These are phyloP conservation scores for Nematodospora anomalae DNA, from an alignment of 1,139 yeast species.

Conservation along the genomic window DNA sequence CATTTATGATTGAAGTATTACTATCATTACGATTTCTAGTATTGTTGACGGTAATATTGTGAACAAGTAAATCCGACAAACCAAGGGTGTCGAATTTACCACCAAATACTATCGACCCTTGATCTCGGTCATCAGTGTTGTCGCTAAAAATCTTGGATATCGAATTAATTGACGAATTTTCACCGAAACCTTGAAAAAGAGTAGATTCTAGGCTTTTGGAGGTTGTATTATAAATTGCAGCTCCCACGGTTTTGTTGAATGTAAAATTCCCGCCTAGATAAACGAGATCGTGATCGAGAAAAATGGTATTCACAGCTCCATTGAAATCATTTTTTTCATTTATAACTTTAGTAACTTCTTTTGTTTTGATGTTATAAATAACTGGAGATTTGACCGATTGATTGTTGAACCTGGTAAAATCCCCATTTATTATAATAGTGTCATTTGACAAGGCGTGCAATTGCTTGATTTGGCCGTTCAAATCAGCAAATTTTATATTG, in stretches of 20 bases:
- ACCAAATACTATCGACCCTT: constrained; percentile 67
- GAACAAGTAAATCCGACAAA: constrained; percentile 43
- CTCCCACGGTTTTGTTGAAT: constrained; percentile 58
- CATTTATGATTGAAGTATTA: constrained; percentile 43
- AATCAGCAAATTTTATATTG: constrained; percentile 29
- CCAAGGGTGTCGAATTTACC: constrained; percentile 73
- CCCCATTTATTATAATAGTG: constrained; percentile 47
- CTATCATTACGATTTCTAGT: constrained; percentile 28
- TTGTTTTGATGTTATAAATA: constrained; percentile 50
- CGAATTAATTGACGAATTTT: constrained; percentile 60
- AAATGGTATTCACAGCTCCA: constrained; percentile 57
- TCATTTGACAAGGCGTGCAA: constrained; percentile 27
- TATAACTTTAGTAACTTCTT: constrained; percentile 41
- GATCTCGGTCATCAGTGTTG: constrained; percentile 20
- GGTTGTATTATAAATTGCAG: constrained; percentile 62
- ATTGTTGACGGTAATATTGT: constrained; percentile 27
- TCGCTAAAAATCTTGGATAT: constrained; percentile 53
- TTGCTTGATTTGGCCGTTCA: constrained; percentile 37
- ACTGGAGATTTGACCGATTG: constrained; percentile 51
- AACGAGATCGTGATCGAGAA: constrained; percentile 47
- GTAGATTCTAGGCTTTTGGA: constrained; percentile 45
- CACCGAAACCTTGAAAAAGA: constrained; percentile 78
- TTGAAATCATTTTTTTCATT: constrained; percentile 25
- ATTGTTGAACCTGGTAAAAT: constrained; percentile 36
- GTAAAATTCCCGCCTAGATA: constrained; percentile 82